Evolutionary conservation across 768 basidiomycete species (phyloP).

Genomic region (Calocybe indica): DNA sequence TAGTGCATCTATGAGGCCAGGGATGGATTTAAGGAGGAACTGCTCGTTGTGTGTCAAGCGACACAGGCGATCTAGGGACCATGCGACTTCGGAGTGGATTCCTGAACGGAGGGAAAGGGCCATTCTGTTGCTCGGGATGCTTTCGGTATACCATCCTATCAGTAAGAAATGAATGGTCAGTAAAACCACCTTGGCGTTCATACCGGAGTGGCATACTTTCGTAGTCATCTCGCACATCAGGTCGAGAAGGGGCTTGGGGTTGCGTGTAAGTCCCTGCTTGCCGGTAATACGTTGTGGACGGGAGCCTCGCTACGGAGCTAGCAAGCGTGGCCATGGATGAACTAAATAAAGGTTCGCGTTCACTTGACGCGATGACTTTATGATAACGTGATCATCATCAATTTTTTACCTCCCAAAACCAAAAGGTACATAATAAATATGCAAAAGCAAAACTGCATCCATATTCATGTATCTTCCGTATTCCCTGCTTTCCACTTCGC

Average conservation of each 20-base stretch:
- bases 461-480: slow-evolving; percentile 16
- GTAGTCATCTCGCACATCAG: slow-evolving; percentile 64
- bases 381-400: no score
- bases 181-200: neutral
- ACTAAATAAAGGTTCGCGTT: no score
- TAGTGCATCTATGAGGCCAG: slow-evolving; percentile 77
- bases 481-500: slow-evolving; percentile 65
- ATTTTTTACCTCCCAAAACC: neutral
- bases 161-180: neutral
- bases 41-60: slow-evolving; percentile 75
- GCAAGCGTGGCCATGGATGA: no score
- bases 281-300: neutral
- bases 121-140: slow-evolving; percentile 77
- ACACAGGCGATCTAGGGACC: slow-evolving; percentile 85
- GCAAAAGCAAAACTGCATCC: slow-evolving; percentile 1
- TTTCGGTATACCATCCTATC: slow-evolving; percentile 84
- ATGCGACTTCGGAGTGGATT: slow-evolving; percentile 76
- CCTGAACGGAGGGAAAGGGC: slow-evolving; percentile 84
- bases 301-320: neutral
- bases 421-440: slow-evolving; percentile 6
- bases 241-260: slow-evolving; percentile 14
- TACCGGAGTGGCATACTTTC: slow-evolving; percentile 46
- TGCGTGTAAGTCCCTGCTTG: slow-evolving; percentile 12
- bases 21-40: slow-evolving; percentile 65
- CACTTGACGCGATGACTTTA: no score